Evolutionary conservation across 306 rosid genomes (phyloP).

Genomic region (Malus orientalis): DNA sequence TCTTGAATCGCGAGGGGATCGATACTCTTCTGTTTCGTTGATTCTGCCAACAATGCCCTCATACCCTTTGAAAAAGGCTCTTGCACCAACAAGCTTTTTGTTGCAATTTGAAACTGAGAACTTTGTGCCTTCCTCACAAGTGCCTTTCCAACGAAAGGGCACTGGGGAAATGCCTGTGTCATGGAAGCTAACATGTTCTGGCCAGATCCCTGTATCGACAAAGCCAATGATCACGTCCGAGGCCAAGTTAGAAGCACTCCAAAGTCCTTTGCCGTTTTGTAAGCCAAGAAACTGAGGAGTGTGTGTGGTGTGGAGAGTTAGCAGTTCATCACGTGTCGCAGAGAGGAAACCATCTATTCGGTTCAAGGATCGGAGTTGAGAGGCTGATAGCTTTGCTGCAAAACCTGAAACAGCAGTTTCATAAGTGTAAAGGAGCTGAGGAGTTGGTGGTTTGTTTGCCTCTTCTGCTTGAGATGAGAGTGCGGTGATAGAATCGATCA

Average conservation of each 20-base stretch:
- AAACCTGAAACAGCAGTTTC: slow-evolving; percentile 56
- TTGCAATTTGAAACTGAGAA: slow-evolving; percentile 53
- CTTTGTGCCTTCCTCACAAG: slow-evolving; percentile 50
- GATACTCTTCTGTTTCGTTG: slow-evolving; percentile 35
- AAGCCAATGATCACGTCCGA: slow-evolving; percentile 54
- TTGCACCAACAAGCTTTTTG: slow-evolving; percentile 64
- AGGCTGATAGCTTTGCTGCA: slow-evolving; percentile 40
- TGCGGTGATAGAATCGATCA: slow-evolving; percentile 38
- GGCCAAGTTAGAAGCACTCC: slow-evolving; percentile 43
- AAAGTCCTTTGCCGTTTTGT: slow-evolving; percentile 36
- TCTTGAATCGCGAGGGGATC: slow-evolving; percentile 49
- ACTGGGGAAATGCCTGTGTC: slow-evolving; percentile 37
- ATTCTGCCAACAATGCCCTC: slow-evolving; percentile 40
- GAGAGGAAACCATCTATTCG: slow-evolving; percentile 43
- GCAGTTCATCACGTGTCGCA: slow-evolving; percentile 50
- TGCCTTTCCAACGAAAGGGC: slow-evolving; percentile 62
- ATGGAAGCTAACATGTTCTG: slow-evolving; percentile 57
- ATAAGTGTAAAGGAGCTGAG: slow-evolving; percentile 45
- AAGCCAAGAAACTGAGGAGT: slow-evolving; percentile 61
- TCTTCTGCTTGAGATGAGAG: slow-evolving; percentile 18
- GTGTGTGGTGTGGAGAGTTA: slow-evolving; percentile 53
- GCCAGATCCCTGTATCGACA: slow-evolving; percentile 73
- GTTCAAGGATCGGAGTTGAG: slow-evolving; percentile 38
- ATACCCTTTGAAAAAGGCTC: slow-evolving; percentile 48
- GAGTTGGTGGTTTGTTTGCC: slow-evolving; percentile 16